Evolutionary conservation across 352 stramenopile genomes (phyloP), one percentile per base, ranked within the genome.

Genomic region (Phytophthora syringae): DNA sequence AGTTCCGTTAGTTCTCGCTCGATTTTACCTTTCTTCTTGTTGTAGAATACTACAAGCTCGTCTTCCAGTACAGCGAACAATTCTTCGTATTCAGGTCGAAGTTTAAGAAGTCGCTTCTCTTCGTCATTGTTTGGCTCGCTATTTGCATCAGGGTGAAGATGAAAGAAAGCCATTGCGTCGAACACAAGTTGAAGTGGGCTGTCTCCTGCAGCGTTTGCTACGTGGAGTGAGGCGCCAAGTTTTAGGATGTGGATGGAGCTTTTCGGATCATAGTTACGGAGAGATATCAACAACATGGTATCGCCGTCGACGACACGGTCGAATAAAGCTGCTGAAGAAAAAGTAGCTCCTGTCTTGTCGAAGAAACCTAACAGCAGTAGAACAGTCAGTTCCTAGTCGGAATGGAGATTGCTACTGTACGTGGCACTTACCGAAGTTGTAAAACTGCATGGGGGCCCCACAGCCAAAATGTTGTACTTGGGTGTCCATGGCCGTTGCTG

Each of bases 341-440:
- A 62, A 15, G 3, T 20, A 5, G 57, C 27, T 24, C 42, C 51
- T 0, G 43, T 43, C 6, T 52, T 58, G 37, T 80, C 82, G 49
- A 86, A 86, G 67, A 92, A 93, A 0, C 84, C 83, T 92, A n/a
- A 32, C 9, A 51, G 2, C 13, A 18, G 6, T 2, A 43, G 5
- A 22, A n/a, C 5, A 43, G n/a, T 43, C 11, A 43, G 37, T 20
- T 16, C 10, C 36, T 42, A 20, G 12, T 42, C n/a, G n/a, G 12
- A 4, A 9, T 42, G 16, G 15, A 9, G 2, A 16, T 11, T 13
- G 10, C 13, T 5, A 15, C 36, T 20, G 16, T 20, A 42, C 20
- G 36, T 42, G 13, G 48, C 56, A 30, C n/a, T n/a, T 27, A 89
- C 81, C 82, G 37, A 82, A 88, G 2, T 65, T 72, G 48, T 80